These are phyloP conservation scores for Thermochaetoides thermophila DNA, from an alignment of 495 filamentous ascomycete species.

Conservation along the genomic window DNA sequence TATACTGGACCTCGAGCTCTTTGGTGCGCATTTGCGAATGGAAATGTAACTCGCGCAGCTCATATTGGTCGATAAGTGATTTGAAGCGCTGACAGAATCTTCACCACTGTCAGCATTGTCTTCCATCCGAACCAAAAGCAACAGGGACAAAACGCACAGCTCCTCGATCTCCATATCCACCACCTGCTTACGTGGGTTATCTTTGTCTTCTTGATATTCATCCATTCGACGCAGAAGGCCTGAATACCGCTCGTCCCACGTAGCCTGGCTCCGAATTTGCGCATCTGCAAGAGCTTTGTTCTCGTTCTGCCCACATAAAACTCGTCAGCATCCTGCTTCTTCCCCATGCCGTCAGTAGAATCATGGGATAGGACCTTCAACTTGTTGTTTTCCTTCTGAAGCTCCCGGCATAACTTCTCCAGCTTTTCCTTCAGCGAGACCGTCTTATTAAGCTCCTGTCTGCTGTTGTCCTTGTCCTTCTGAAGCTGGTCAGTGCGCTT, in stretches of 20 bases:
- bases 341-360: not conserved
- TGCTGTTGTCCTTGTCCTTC: conserved; percentile 85
- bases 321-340: conserved; percentile 20
- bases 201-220: conserved; percentile 61
- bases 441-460: conserved; percentile 76
- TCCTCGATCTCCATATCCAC: conserved; percentile 75
- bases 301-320: conserved; percentile 51
- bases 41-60: conserved; percentile 84
- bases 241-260: conserved; percentile 72
- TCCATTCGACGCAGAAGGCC: conserved; percentile 64
- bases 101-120: conserved; percentile 13
- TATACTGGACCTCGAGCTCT: conserved; percentile 88
- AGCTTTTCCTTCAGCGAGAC: conserved; percentile 81
- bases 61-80: conserved; percentile 87
- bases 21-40: conserved; percentile 79
- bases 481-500: conserved; percentile 89
- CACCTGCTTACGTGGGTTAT: conserved; percentile 57
- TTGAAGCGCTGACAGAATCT: conserved; percentile 86
- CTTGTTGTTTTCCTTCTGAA: conserved; percentile 92
- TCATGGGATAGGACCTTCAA: conserved; percentile 53
- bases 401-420: conserved; percentile 83
- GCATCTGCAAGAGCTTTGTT: conserved; percentile 73
- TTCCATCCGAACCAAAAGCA: not conserved
- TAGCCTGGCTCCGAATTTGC: conserved; percentile 64
- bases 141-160: conserved; percentile 40